These are phyloP conservation scores for Leishmania tarentolae DNA, from an alignment of 208 protist species.

Conservation along the genomic window DNA sequence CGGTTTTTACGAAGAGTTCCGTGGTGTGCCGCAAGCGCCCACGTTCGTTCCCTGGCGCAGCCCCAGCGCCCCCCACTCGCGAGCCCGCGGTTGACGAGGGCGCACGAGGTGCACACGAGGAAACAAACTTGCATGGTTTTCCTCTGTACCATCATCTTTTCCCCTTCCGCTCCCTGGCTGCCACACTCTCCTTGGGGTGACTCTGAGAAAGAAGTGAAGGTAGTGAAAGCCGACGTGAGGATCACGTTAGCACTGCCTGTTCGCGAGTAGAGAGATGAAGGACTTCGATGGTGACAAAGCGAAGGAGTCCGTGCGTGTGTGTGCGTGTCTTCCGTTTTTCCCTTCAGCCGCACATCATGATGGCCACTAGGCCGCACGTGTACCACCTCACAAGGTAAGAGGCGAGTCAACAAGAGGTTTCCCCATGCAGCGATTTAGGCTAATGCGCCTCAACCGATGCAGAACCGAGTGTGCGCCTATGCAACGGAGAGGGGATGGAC, in stretches of 20 bases:
- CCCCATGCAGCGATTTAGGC: neutral
- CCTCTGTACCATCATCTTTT: neutral
- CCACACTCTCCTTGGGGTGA: neutral
- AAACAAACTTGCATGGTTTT: neutral
- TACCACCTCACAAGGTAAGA: neutral
- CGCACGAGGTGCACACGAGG: neutral
- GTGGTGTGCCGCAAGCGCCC: constrained; percentile 23
- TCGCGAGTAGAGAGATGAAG: neutral
- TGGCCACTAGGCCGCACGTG: neutral
- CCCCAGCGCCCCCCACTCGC: neutral
- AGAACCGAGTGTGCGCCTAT: neutral
- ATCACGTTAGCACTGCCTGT: neutral
- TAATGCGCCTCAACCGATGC: neutral
- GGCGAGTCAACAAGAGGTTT: neutral
- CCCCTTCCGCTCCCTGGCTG: neutral
- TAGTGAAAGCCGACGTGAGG: neutral
- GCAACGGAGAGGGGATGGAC: neutral
- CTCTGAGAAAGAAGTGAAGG: neutral
- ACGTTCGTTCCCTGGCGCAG: constrained; percentile 26
- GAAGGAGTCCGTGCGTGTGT: neutral
- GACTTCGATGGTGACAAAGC: neutral
- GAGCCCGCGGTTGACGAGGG: neutral
- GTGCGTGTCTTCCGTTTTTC: neutral
- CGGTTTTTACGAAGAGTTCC: constrained; percentile 70
- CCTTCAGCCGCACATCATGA: neutral